Evolutionary conservation across 2,329 filamentous ascomycete genomes (phyloP), one percentile per base, ranked within the genome.

Genomic region (Botrytis squamosa): DNA sequence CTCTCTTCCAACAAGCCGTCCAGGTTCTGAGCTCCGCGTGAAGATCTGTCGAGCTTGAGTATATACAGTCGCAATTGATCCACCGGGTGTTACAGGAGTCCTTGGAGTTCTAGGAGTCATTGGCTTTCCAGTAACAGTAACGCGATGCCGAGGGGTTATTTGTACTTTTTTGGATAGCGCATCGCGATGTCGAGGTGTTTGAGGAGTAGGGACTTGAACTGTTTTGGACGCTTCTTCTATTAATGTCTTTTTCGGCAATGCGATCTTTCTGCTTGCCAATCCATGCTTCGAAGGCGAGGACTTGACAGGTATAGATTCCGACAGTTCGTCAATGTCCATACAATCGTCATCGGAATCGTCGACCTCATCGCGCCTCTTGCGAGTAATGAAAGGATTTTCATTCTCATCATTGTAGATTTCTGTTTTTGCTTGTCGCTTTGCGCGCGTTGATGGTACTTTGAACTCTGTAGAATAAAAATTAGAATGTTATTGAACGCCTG

Each of bases 1-100:
- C 62, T 82, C 80, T 75, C 81, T 77, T 38, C 81, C 81, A 74
- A 82, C 63, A 12, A 82, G 75, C 72, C 73, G 77, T 25, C 81
- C 81, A 38, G 80, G 77, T 25, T 81, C 80, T 29, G 76, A 78
- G 74, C 82, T 93, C 88, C 68, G 90, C 10, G 92, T 91, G 80
- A 99, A 99, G 4, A 97, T 84, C 80, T 97, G 94, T 44, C 95
- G 90, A 25, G 94, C 96, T 75, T 91, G 88, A 76, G 96, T 94
- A 82, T 98, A 98, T 55, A 98, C 86, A 0, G 94, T 96, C 71
- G 91, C 89, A 36, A 88, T 85, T 18, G 89, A 85, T 71, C 84
- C 84, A 42, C 89, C 88, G 20, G 93, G 92, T 10, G 92, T 93
- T 49, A 87, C 85, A 18, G 92, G 92, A 20, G 93, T 93, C 77